Evolutionary conservation across 768 basidiomycete species (phyloP).

Genomic region (Lentinula sp.): DNA sequence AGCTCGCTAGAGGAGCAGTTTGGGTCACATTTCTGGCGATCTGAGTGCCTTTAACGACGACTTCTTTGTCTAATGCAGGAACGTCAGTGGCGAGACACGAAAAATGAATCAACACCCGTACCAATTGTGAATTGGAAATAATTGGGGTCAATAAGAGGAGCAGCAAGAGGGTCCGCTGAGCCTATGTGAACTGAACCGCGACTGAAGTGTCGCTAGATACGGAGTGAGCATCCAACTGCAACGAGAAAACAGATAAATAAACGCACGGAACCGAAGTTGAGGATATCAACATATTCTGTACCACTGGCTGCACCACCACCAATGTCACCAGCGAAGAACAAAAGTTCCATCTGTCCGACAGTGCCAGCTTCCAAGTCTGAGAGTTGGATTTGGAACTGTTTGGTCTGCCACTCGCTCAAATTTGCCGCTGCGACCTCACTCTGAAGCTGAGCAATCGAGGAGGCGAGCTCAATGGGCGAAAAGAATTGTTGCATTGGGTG

Average conservation of each 20-base stretch:
- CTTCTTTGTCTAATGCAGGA: neutral
- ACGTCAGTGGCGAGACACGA: neutral
- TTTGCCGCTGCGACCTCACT: neutral
- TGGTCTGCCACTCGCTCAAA: neutral
- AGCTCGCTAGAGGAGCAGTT: neutral
- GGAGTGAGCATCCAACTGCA: neutral
- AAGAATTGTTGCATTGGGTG: neutral
- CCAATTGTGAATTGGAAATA: constrained; percentile 19
- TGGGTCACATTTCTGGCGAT: neutral
- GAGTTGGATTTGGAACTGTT: constrained; percentile 1
- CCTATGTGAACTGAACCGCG: constrained; percentile 9
- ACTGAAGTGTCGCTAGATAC: neutral
- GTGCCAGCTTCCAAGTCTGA: neutral
- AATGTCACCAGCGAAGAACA: neutral
- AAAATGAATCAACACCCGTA: neutral
- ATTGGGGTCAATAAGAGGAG: constrained; percentile 17
- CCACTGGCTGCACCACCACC: neutral
- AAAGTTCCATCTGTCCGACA: constrained; percentile 2
- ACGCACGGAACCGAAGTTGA: neutral
- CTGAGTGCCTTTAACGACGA: neutral
- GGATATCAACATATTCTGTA: neutral
- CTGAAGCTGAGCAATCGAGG: neutral
- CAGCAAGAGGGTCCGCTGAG: constrained; percentile 13
- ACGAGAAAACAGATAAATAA: neutral
- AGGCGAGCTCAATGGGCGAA: neutral